Evolutionary conservation across 805 yeast genomes (phyloP).

Genomic region (Diddensiella transvaalensis): DNA sequence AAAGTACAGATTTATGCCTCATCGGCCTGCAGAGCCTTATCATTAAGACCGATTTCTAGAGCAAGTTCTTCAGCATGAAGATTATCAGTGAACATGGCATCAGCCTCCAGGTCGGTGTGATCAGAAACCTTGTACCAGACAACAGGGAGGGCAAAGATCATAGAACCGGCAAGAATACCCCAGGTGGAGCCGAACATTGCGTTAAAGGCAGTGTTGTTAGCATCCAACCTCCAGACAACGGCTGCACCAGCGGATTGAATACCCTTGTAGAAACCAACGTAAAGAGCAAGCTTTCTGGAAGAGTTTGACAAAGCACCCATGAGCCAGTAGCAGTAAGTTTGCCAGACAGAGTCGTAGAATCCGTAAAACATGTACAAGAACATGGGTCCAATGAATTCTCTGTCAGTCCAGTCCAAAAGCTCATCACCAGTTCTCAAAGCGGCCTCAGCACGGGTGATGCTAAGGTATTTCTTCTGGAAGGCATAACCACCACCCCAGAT

Average conservation of each 20-base stretch:
- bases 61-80: slow-evolving; percentile 17
- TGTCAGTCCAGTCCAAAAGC: slow-evolving; percentile 45
- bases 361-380: slow-evolving; percentile 61
- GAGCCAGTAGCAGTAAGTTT: slow-evolving; percentile 51
- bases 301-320: slow-evolving; percentile 56
- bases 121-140: slow-evolving; percentile 36
- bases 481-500: slow-evolving; percentile 37
- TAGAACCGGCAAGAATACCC: slow-evolving; percentile 47
- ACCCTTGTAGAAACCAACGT: slow-evolving; percentile 59
- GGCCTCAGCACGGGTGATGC: slow-evolving; percentile 36
- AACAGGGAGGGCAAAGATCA: slow-evolving; percentile 31
- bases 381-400: slow-evolving; percentile 53
- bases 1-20: not conserved
- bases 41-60: not conserved
- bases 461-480: slow-evolving; percentile 24
- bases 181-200: slow-evolving; percentile 48
- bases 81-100: slow-evolving; percentile 22
- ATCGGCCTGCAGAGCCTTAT: not conserved
- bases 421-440: slow-evolving; percentile 24
- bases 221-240: slow-evolving; percentile 55
- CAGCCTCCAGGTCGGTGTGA: slow-evolving; percentile 36
- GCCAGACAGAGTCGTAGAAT: slow-evolving; percentile 53
- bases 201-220: slow-evolving; percentile 37
- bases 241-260: slow-evolving; percentile 62
- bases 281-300: slow-evolving; percentile 50